phyloP scores from a whole-genome alignment of 2,329 filamentous ascomycete species.

The Verticillium tricorpus region DNA sequence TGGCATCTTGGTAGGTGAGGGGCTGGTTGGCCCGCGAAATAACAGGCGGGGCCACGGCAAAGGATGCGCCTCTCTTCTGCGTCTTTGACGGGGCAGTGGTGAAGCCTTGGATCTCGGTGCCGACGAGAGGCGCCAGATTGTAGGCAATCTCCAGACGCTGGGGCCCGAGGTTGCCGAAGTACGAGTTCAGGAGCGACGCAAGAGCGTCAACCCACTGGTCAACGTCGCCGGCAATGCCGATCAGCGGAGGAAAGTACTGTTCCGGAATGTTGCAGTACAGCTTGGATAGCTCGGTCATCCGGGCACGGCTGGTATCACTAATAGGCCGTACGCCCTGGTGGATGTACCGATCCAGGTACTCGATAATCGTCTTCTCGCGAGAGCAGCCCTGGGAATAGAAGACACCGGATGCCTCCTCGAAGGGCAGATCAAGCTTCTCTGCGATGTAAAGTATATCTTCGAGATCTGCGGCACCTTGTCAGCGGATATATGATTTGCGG shows the following conservation, averaged over 20 bases:
- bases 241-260: slow-evolving; percentile 35
- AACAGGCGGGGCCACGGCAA: not conserved
- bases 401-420: slow-evolving; percentile 33
- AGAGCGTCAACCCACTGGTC: slow-evolving; percentile 35
- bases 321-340: slow-evolving; percentile 27
- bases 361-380: slow-evolving; percentile 32
- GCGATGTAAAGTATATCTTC: slow-evolving; percentile 40
- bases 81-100: not conserved
- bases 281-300: slow-evolving; percentile 26
- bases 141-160: slow-evolving; percentile 33
- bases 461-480: slow-evolving; percentile 17
- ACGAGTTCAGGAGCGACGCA: slow-evolving; percentile 32
- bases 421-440: slow-evolving; percentile 35
- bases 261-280: slow-evolving; percentile 38
- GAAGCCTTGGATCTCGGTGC: slow-evolving; percentile 23
- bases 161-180: slow-evolving; percentile 35
- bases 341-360: slow-evolving; percentile 39
- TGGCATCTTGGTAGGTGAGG: slow-evolving; percentile 7
- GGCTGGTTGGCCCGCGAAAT: not conserved
- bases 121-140: slow-evolving; percentile 29
- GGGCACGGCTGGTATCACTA: slow-evolving; percentile 22
- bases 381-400: slow-evolving; percentile 34
- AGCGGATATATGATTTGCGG: not conserved
- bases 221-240: slow-evolving; percentile 25
- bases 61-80: not conserved